Evolutionary conservation across 768 basidiomycete species (phyloP), one percentile per base, ranked within the genome.

Genomic region (Amanita pseudoporphyria): DNA sequence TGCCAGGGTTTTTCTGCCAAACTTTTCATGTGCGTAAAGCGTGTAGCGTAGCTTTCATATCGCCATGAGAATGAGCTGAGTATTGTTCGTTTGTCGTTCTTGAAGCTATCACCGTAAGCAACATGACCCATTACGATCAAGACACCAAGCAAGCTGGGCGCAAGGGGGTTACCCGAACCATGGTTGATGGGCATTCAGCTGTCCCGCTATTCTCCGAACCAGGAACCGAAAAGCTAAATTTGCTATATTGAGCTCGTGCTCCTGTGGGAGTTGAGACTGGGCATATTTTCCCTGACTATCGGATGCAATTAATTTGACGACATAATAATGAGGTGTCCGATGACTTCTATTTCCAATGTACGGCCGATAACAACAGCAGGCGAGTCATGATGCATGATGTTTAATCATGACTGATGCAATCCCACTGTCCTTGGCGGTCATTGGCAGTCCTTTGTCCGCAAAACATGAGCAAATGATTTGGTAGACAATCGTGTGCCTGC

Each of bases 171-270:
- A 18, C 42, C 3, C 19, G 4, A 21, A 10, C 14, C 22, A 22
- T 28, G 24, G 13, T 18, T 22, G 40, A n/a, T 41, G 18, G 31
- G 19, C 13, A 3, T 36, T 36, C 35, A 36, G 16, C 35, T 36
- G 32, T 32, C 16, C 6, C 44, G 44, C 31, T 21, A 19, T 45
- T 35, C 28, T 24, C 44, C 33, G 44, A 35, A 13, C 44, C 44
- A 45, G 44, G 32, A 19, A 32, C 44, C 44, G 44, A 45, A n/a
- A n/a, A 35, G 33, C 33, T 35, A 35, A n/a, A 45, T 30, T 45
- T 45, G 32, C 31, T 45, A 21, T 33, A 45, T 45, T 12, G 24
- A 45, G 44, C 31, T 19, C 32, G 18, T 14, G 14, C 9, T 43
- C 41, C 40, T 45, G 44, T 33, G 44, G 33, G 44, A 45, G 44